Base-by-base conservation (phyloP, 257 asterid genomes). In the Capsicum chinense region DNA sequence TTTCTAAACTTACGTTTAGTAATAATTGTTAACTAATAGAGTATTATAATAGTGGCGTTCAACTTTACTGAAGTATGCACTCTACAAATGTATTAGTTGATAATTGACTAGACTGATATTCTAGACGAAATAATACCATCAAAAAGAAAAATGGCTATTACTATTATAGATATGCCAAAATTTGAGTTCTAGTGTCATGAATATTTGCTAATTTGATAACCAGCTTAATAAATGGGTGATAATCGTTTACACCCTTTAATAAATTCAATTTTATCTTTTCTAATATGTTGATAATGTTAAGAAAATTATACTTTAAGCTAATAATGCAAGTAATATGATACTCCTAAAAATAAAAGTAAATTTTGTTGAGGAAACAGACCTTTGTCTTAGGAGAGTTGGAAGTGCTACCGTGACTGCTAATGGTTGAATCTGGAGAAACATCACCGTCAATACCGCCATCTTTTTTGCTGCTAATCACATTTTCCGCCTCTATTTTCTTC, bases 311-410 rank as follows among this genome's bases (percentile, higher is more conserved):
- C 7, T 63, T 21, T 7, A 1, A 63, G 21, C 39, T 62, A 10
- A 21, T 26, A 63, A 21, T 19, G 70, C 70, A 9, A 21, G 15
- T 9, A 21, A 21, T 63, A 11, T 63, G 42, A 26, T 63, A 21
- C 14, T 19, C 33, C 33, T 26, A 26, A 26, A 26, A 26, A 26
- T 1, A 26, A 26, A 26, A 26, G 33, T 26, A 26, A 26, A 26
- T 26, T 26, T 26, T 26, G 33, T 26, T 26, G 33, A 39, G 54
- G 82, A 80, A 66, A 5, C 90, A 87, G 5, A 92, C 98, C 94
- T 91, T 86, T 10, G 88, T 79, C 83, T n/a, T 81, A 15, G 87
- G 83, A 64, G 89, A 88, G 87, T 79, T 85, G 91, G 91, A 81
- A 85, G 84, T 84, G 17, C 85, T 86, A 37, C 64, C 84, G n/a